These are phyloP conservation scores for Exophiala sideris DNA, from an alignment of 2,329 filamentous ascomycete species.

Conservation along the genomic window DNA sequence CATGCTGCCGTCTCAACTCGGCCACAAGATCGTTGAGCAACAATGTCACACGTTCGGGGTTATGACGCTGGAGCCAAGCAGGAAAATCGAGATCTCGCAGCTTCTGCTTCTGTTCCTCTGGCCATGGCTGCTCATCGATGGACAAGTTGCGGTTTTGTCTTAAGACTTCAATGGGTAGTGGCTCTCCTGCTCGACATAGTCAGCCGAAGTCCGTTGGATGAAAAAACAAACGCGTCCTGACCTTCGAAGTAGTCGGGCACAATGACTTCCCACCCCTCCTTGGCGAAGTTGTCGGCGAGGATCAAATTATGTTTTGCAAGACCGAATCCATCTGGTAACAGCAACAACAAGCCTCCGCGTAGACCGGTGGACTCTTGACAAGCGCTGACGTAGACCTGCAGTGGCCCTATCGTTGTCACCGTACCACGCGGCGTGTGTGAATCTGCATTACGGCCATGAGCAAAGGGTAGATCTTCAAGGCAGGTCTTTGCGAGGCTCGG, in stretches of 20 bases:
- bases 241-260: conserved; percentile 16
- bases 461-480: too few species aligned
- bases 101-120: conserved; percentile 3
- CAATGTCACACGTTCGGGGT: neutral
- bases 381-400: too few species aligned
- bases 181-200: neutral
- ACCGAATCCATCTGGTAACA: conserved; percentile 12
- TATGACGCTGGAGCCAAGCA: neutral
- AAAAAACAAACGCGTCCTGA: neutral
- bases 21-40: neutral
- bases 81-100: neutral
- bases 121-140: conserved; percentile 13
- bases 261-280: neutral
- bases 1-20: neutral
- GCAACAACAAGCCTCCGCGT: neutral
- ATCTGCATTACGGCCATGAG: too few species aligned
- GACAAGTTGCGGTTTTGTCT: neutral
- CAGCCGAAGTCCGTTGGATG: too few species aligned
- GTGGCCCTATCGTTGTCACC: neutral
- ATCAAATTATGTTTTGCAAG: conserved; percentile 10
- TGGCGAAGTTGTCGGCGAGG: conserved; percentile 7
- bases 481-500: too few species aligned
- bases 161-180: conserved; percentile 7
- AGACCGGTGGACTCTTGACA: too few species aligned
- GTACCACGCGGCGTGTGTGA: too few species aligned